Evolutionary conservation across 2,329 filamentous ascomycete genomes (phyloP), one percentile per base, ranked within the genome.

Genomic region (Septoria linicola): DNA sequence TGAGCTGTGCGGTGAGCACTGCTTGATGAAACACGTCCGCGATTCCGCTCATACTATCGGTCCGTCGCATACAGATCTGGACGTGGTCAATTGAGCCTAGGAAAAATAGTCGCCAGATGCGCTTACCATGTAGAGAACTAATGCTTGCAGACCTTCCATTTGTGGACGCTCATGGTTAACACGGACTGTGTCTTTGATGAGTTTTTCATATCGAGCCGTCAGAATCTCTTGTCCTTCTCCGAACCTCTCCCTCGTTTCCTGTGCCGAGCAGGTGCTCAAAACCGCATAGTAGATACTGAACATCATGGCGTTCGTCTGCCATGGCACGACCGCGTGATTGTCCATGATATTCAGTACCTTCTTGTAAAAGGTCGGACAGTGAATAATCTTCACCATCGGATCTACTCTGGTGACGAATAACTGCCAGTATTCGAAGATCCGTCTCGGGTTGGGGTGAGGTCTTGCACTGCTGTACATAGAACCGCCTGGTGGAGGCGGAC

Each of bases 371-470:
- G 59, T 58, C 4, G 62, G 61, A 43, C 62, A 61, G 44, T 66
- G 63, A 8, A 66, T 51, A 14, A 65, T 39, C 48, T 66, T 66
- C 5, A 54, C 58, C 54, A 65, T 53, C 3, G 62, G 62, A 43
- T 66, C 63, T 1, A 65, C 61, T 19, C 61, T 40, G 5, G 56
- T 54, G 10, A 53, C 42, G 39, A 61, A 66, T 5, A 66, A 43
- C 27, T 63, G 58, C 62, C 62, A 66, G 36, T 60, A 63, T 39
- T 63, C 58, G 27, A 63, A 59, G 8, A 64, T 54, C 3, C 52
- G 45, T 8, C 54, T 45, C 5, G 52, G 45, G 1, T 55, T 36
- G 5, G 60, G 62, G 44, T 63, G 55, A 37, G 49, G 30, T 20
- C 25, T 43, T 23, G 37, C 34, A 5, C 31, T 41, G 17, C 46